Conservation (phyloP, 257 asterid genomes). For the Primulina huaijiensis region DNA sequence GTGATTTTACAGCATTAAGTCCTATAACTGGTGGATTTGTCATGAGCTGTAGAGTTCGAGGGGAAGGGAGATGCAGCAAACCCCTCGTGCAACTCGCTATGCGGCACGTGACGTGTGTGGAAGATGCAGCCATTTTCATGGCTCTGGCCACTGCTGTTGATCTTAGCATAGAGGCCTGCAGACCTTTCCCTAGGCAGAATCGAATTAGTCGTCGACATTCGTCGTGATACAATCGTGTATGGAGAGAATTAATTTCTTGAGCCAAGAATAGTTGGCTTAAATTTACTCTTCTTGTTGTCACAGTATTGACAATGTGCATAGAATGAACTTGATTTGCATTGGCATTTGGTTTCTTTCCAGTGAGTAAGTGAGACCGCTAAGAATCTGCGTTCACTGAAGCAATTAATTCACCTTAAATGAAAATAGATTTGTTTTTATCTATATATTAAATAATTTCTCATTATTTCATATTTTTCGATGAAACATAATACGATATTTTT, state of each 20-base stretch:
- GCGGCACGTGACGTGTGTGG: constrained; percentile 84
- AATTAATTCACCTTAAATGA: too few species aligned
- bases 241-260: constrained; percentile 11
- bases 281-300: constrained; percentile 22
- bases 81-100: constrained; percentile 84
- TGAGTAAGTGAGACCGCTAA: neutral
- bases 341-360: neutral
- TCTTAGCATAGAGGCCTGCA: constrained; percentile 87
- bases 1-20: constrained; percentile 61
- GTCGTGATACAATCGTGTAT: constrained; percentile 41
- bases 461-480: too few species aligned
- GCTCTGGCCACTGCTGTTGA: constrained; percentile 95
- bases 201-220: constrained; percentile 61
- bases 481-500: too few species aligned
- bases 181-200: constrained; percentile 69
- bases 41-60: constrained; percentile 84
- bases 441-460: too few species aligned
- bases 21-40: constrained; percentile 77
- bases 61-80: constrained; percentile 83
- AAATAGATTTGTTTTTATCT: too few species aligned
- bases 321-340: constrained; percentile 26
- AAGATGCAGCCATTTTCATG: constrained; percentile 97
- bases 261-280: constrained; percentile 6
- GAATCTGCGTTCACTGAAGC: neutral
- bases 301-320: constrained; percentile 32